Base-by-base conservation (phyloP, 164 flowering plant species). In the Euptelea pleiosperma region DNA sequence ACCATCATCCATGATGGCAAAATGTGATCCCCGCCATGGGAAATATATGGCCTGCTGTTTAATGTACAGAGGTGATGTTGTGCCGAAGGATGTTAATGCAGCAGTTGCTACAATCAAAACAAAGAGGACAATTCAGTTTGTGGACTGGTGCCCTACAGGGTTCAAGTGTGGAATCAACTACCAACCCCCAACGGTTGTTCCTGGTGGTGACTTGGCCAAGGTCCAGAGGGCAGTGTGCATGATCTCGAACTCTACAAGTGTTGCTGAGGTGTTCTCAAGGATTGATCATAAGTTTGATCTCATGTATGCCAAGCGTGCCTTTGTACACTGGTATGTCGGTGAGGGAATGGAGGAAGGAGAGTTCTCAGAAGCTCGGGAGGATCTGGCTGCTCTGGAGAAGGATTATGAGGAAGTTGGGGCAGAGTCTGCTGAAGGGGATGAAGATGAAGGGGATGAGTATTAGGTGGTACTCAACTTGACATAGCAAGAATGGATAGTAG, bases 321-420 rank as follows among this genome's bases (percentile, higher is more conserved):
- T 84, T 56, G 89, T 84, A 39, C 89, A 84, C 29, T 84, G 89
- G 89, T 82, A 84, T 56, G 89, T 82, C 14, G 89, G 89, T 62
- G 87, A 84, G 63, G 87, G 89, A 8, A 84, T 82, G 89, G 89
- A 84, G 70, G 89, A 84, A 65, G 89, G 85, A 4, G 85, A 83
- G 67, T 84, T 83, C 37, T 83, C 89, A 0, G 89, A 83, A 66
- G 86, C 89, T 3, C 63, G 84, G 10, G 86, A 83, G 63, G 89
- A 83, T 35, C 46, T 83, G 59, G 85, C 84, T 44, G 88, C 88
- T 2, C 65, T 82, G 4, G 87, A 79, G 74, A 79, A 77, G 71
- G 87, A 79, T 53, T 77, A 82, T 54, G 87, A 83, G 61, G 86
- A 83, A 60, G 86, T 84, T 52, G 89, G 84, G 0, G 73, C 73